Percentiles rank a stretch among this genome's conserved stretches.
phyloP scores from a whole-genome alignment of 169 alveolate genomes.

The Plasmodium chabaudi region DNA sequence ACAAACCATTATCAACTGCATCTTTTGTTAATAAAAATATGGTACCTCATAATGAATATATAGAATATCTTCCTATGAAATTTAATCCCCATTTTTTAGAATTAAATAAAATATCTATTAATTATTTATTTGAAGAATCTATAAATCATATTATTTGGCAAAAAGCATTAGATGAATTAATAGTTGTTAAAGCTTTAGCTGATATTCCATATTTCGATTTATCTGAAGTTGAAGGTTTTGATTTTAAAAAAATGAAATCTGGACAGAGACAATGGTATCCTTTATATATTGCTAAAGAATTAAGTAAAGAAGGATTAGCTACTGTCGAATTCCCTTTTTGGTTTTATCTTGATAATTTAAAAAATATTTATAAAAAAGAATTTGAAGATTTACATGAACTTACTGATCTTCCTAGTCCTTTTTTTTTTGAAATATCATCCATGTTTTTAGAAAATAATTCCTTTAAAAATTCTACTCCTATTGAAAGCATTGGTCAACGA shows the following conservation, averaged over 20 bases:
- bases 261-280: constrained; percentile 88
- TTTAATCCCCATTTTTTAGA: constrained; percentile 62
- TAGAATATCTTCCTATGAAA: constrained; percentile 62
- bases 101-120: constrained; percentile 52
- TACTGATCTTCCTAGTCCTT: constrained; percentile 72
- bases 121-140: constrained; percentile 68
- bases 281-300: constrained; percentile 81
- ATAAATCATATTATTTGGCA: constrained; percentile 77
- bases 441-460: constrained; percentile 67
- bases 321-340: constrained; percentile 82
- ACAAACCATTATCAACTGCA: constrained; percentile 24
- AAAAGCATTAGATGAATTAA: constrained; percentile 80
- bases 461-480: constrained; percentile 72
- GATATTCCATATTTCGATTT: constrained; percentile 81
- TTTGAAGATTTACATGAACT: constrained; percentile 60
- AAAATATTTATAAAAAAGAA: constrained; percentile 70
- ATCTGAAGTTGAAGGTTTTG: constrained; percentile 81
- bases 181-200: constrained; percentile 84
- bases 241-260: constrained; percentile 78
- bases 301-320: constrained; percentile 83
- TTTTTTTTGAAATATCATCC: constrained; percentile 63
- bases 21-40: constrained; percentile 45
- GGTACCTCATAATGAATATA: constrained; percentile 24
- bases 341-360: constrained; percentile 77
- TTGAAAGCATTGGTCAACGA: constrained; percentile 64